Evolutionary conservation across 2,329 filamentous ascomycete species (phyloP).

Genomic region (Pseudogymnoascus sp.): DNA sequence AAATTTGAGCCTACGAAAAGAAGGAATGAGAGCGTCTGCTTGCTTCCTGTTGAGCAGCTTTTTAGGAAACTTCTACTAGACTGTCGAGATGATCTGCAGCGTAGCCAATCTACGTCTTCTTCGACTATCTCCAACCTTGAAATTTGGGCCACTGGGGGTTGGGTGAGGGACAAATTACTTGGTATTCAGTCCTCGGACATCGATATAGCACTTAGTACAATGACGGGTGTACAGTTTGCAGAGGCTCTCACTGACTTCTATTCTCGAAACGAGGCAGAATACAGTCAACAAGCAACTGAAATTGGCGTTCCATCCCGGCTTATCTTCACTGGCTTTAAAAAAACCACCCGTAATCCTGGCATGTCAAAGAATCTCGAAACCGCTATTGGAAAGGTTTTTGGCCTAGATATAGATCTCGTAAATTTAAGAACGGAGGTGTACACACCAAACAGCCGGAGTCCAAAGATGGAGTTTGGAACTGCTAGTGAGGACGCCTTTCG

Average conservation of each 20-base stretch:
- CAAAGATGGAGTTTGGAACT: slow-evolving; percentile 82
- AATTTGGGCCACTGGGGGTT: neutral
- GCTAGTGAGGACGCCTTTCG: slow-evolving; percentile 77
- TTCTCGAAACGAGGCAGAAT: neutral
- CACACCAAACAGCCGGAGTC: slow-evolving; percentile 61
- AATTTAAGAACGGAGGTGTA: slow-evolving; percentile 3
- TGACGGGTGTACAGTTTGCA: neutral
- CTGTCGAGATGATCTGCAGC: neutral
- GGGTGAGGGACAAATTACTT: slow-evolving; percentile 2
- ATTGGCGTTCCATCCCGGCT: neutral
- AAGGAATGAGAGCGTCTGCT: neutral
- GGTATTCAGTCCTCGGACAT: neutral
- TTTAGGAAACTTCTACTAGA: neutral
- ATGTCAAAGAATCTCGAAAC: neutral
- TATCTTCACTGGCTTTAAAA: neutral
- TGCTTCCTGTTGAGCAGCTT: neutral
- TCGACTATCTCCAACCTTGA: neutral
- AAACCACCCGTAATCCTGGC: neutral
- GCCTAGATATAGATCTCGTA: neutral
- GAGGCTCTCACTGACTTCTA: neutral
- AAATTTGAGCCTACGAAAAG: neutral
- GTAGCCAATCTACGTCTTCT: neutral
- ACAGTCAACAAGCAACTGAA: neutral
- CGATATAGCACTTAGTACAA: neutral
- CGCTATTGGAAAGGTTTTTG: neutral